Evolutionary conservation across 805 yeast genomes (phyloP).

Genomic region (Candida dendrica): DNA sequence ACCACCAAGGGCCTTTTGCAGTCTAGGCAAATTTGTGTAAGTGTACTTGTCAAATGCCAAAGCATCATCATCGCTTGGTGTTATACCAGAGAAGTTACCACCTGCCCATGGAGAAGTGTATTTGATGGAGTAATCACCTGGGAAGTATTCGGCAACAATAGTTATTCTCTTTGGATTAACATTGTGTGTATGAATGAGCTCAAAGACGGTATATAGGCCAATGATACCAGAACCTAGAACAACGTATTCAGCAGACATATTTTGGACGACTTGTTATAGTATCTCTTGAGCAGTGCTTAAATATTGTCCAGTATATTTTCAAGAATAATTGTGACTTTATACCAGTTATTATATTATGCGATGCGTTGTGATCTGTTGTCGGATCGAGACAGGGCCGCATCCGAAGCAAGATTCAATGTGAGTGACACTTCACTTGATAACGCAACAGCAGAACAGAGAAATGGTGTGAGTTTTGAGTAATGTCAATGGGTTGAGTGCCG

Average conservation of each 20-base stretch:
- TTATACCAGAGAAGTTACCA: conserved; percentile 53
- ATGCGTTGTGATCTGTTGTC: too few relatives aligned
- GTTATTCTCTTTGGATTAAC: conserved; percentile 37
- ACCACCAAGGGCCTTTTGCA: conserved; percentile 45
- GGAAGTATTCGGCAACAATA: conserved; percentile 58
- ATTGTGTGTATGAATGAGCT: conserved; percentile 35
- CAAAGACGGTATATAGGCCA: conserved; percentile 56
- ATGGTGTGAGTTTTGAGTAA: too few relatives aligned
- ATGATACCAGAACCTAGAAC: conserved; percentile 54
- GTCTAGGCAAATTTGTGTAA: conserved; percentile 36
- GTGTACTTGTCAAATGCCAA: conserved; percentile 50
- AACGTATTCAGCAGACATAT: conserved; percentile 9
- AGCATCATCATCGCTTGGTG: conserved; percentile 48
- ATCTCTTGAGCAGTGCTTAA: too few relatives aligned
- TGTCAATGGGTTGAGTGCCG: too few relatives aligned
- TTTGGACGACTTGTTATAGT: too few relatives aligned
- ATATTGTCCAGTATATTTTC: too few relatives aligned
- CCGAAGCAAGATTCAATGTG: too few relatives aligned
- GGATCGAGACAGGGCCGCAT: too few relatives aligned
- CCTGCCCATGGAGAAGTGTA: conserved; percentile 84
- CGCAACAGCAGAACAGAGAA: too few relatives aligned
- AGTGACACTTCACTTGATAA: too few relatives aligned
- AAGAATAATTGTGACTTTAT: too few relatives aligned
- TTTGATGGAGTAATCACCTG: conserved; percentile 70
- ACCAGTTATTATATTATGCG: too few relatives aligned